Conservation (phyloP, 148 eudicot species). For the Vaccinium vitisidaea region DNA sequence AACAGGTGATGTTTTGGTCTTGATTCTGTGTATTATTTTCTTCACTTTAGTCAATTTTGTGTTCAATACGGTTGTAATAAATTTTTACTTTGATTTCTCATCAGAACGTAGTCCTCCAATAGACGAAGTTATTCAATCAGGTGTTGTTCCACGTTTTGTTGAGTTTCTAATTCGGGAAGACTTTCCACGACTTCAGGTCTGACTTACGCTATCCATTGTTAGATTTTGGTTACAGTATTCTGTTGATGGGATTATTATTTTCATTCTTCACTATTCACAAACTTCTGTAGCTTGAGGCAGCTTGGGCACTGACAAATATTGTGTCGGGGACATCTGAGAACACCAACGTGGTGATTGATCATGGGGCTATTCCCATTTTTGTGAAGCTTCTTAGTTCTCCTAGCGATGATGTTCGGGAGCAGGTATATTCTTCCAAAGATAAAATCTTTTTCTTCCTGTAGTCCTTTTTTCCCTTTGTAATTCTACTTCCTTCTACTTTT, state of each 20-base stretch:
- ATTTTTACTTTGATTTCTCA: neutral
- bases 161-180: constrained; percentile 42
- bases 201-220: neutral
- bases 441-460: neutral
- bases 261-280: neutral
- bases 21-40: neutral
- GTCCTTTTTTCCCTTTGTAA: neutral
- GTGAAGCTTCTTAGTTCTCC: constrained; percentile 42
- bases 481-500: neutral
- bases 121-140: constrained; percentile 40
- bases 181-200: constrained; percentile 47
- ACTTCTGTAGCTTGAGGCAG: constrained; percentile 33
- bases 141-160: constrained; percentile 46
- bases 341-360: constrained; percentile 42
- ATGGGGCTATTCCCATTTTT: constrained; percentile 44
- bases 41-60: neutral
- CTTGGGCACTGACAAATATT: constrained; percentile 43
- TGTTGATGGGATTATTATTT: neutral
- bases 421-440: constrained; percentile 23
- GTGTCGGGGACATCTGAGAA: constrained; percentile 51
- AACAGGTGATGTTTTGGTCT: constrained; percentile 28
- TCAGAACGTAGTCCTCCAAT: constrained; percentile 43
- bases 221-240: neutral
- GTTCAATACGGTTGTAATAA: neutral
- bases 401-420: constrained; percentile 48